Conservation (phyloP, 257 asterid genomes). For the Ballota nigra region DNA sequence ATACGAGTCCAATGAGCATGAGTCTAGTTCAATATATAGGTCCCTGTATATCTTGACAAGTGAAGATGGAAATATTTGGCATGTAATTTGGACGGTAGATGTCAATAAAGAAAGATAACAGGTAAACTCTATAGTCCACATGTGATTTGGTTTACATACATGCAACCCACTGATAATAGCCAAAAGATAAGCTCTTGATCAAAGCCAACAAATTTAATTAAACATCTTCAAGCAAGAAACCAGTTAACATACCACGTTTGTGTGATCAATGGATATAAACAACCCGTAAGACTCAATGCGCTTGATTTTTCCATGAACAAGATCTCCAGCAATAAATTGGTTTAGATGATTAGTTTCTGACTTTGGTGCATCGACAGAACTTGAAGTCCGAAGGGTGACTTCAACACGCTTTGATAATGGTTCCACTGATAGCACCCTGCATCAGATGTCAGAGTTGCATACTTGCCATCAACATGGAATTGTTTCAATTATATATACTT, state of each 20-base stretch:
- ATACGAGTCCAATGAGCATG: conserved; percentile 13
- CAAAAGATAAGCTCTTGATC: background rate
- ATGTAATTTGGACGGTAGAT: conserved; percentile 3
- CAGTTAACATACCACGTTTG: conserved; percentile 57
- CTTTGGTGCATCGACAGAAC: conserved; percentile 35
- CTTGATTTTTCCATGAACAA: conserved; percentile 71
- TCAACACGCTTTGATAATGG: conserved; percentile 85
- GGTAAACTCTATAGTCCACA: background rate
- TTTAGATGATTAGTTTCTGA: conserved; percentile 41
- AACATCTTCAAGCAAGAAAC: conserved; percentile 5
- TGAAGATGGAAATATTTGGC: background rate
- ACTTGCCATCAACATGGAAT: conserved; percentile 20
- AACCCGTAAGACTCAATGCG: conserved; percentile 84
- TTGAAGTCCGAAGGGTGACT: conserved; percentile 76
- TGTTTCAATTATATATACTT: conserved; percentile 28
- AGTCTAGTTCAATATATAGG: background rate
- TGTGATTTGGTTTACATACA: background rate
- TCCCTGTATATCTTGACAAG: background rate
- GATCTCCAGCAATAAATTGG: conserved; percentile 57
- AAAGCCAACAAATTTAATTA: background rate
- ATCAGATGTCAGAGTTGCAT: conserved; percentile 33
- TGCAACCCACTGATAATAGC: background rate
- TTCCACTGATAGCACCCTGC: conserved; percentile 89
- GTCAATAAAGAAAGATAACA: background rate
- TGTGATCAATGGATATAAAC: conserved; percentile 69